phyloP scores from a whole-genome alignment of 208 protist genomes.

The Crithidia mellificae region DNA sequence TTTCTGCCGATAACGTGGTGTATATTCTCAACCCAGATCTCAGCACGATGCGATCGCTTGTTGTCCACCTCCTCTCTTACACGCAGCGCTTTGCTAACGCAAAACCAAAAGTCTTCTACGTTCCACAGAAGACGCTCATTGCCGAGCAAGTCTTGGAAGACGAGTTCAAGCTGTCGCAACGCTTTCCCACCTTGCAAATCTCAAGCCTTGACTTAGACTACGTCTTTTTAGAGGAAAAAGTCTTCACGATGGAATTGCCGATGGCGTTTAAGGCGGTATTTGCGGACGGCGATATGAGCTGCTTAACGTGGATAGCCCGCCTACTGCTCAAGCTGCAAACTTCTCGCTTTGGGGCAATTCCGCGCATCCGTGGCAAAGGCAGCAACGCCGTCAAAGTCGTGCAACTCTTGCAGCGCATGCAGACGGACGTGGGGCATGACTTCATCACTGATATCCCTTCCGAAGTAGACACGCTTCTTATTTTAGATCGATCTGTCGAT shows the following conservation, averaged over 20 bases:
- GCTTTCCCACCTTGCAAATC: constrained; percentile 56
- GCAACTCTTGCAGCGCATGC: constrained; percentile 64
- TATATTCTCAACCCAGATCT: constrained; percentile 52
- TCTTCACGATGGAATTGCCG: constrained; percentile 78
- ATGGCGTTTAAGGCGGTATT: constrained; percentile 72
- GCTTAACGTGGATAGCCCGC: constrained; percentile 69
- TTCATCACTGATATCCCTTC: constrained; percentile 46
- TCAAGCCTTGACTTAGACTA: constrained; percentile 80
- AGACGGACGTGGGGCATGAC: constrained; percentile 68
- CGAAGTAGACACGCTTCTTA: constrained; percentile 71
- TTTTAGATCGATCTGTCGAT: constrained; percentile 85
- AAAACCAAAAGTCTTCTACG: constrained; percentile 55
- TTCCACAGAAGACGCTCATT: constrained; percentile 77
- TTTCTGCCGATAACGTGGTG: constrained; percentile 46
- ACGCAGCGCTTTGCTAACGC: constrained; percentile 54
- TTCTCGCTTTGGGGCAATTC: constrained; percentile 59
- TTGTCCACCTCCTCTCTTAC: constrained; percentile 59
- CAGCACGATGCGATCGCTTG: constrained; percentile 42
- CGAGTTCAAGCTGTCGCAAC: constrained; percentile 66
- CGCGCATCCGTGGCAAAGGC: constrained; percentile 64
- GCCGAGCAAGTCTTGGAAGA: constrained; percentile 71
- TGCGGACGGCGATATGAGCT: constrained; percentile 69
- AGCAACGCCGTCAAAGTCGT: constrained; percentile 59
- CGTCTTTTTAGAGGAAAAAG: constrained; percentile 67
- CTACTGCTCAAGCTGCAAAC: constrained; percentile 88